Evolutionary conservation across 2,329 filamentous ascomycete species (phyloP), one percentile per base, ranked within the genome.

Genomic region (Penicillium oxalicum): DNA sequence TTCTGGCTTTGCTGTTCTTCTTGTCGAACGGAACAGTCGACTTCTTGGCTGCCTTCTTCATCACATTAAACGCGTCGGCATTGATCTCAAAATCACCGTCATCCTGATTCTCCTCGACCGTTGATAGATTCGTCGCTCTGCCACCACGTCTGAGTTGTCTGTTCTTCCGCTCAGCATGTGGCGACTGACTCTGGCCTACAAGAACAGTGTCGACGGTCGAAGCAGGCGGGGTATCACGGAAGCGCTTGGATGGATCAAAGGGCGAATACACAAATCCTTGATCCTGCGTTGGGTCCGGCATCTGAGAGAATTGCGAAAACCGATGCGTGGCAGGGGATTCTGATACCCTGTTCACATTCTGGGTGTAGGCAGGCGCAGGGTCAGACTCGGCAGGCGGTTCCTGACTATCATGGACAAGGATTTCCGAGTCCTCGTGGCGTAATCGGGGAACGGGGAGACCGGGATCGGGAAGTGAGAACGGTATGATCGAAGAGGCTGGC

Each of bases 1-100:
- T 84, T 61, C 84, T 90, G 0, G 91, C 91, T 64, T 87, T 84
- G 71, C 88, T 94, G 66, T 86, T 91, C 69, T 89, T 91, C 69
- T 86, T 88, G 70, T 95, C 80, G 59, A 90, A 95, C 1, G 76
- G 74, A 12, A 78, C 74, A 5, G 73, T 71, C 44, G 77, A 75
- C 59, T 80, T 80, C 36, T 65, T 73, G 5, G 80, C 78, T 3
- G 78, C 83, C 61, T 84, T 84, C 57, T 81, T 81, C 80, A 95
- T 82, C 33, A 84, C 69, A 47, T 79, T 75, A 64, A 93, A 94
- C 0, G 84, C 87, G 54, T 76, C 73, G 2, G 68, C 68, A 38
- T 67, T 57, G 26, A 69, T 68, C 32, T 71, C 70, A 43, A 65
- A 62, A 11, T 60, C 64, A 25, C 58, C 63, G 0, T 70, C 64